Base-by-base conservation (phyloP, 139 green algal genomes). In the Volvox reticuliferus region DNA sequence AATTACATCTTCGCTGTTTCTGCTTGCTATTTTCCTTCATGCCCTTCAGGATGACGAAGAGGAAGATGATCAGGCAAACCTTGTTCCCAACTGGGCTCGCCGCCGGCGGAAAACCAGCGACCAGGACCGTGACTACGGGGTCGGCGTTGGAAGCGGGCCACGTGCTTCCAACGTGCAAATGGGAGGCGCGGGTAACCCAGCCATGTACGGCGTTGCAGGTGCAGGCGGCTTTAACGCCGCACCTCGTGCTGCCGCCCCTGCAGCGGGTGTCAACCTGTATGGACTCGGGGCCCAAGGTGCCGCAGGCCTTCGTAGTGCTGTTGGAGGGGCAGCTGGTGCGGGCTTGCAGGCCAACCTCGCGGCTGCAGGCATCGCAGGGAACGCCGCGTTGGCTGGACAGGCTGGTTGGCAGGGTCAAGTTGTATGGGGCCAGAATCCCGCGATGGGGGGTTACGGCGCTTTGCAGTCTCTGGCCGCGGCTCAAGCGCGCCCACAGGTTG, bases 31-130 rank as follows among this genome's bases (percentile, higher is more conserved):
- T n/a, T n/a, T n/a, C n/a, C n/a, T n/a, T n/a, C n/a, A n/a, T n/a
- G n/a, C n/a, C n/a, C n/a, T n/a, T 24, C 20, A 90, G 30, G 86
- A 90, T 19, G 86, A 90, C 17, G 86, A 90, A 28, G 73, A 83
- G 71, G 73, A 90, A 75, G 86, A 90, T 20, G 73, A 90, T n/a
- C 67, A 90, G 73, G 21, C 86, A 32, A 84, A 90, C 86, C 71
- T 90, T 69, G 86, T 90, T 18, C 86, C 86, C 73, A 90, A 90
- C 86, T 90, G 86, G 86, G 86, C 86, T 76, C 86, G 86, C 73
- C 86, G 86, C 2, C 86, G 86, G 86, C 71, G 73, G 86, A 90
- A 90, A 62, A 83, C 36, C 86, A 28, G 18, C 16, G 86, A 90
- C 86, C 71, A 90, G 73, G 86, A 90, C 44, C 71, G 86, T 32